Conservation (phyloP, 768 basidiomycete species). For the Boletus huronensis region DNA sequence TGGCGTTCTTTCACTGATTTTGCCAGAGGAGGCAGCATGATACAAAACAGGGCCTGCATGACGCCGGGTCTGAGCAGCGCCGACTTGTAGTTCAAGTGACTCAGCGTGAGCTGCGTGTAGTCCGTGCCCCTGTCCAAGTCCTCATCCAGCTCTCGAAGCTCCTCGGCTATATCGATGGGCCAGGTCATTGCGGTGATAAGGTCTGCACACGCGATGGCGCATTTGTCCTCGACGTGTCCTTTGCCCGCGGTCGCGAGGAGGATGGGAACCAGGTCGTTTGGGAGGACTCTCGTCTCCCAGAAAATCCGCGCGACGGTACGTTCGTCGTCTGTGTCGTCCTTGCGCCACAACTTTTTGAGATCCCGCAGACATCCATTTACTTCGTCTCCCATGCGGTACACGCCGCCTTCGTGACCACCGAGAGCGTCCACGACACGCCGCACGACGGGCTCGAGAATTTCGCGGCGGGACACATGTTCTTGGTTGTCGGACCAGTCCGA, state of each 20-base stretch:
- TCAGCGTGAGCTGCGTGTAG: slow-evolving; percentile 77
- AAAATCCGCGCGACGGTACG: slow-evolving; percentile 93
- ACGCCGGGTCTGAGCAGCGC: slow-evolving; percentile 61
- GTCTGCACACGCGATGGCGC: slow-evolving; percentile 81
- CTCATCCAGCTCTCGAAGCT: slow-evolving; percentile 86
- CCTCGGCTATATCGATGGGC: slow-evolving; percentile 95
- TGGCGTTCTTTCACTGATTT: slow-evolving; percentile 65
- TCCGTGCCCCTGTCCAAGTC: slow-evolving; percentile 79
- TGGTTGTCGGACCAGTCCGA: slow-evolving; percentile 28
- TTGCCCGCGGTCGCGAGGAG: slow-evolving; percentile 77
- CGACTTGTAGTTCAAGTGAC: slow-evolving; percentile 88
- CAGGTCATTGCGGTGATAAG: slow-evolving; percentile 97
- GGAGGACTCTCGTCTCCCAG: slow-evolving; percentile 80
- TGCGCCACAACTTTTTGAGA: slow-evolving; percentile 92
- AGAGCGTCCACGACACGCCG: slow-evolving; percentile 76
- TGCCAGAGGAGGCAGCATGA: slow-evolving; percentile 76
- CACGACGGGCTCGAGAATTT: slow-evolving; percentile 64
- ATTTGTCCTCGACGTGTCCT: slow-evolving; percentile 74
- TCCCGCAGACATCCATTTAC: slow-evolving; percentile 85
- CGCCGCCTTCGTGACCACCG: slow-evolving; percentile 65
- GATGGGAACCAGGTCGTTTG: slow-evolving; percentile 86
- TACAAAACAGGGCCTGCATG: slow-evolving; percentile 66
- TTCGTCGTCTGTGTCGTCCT: slow-evolving; percentile 96
- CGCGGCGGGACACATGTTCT: slow-evolving; percentile 40
- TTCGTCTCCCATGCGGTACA: slow-evolving; percentile 78